These are phyloP conservation scores for Emmonsiellopsis sp. DNA, from an alignment of 2,329 filamentous ascomycete species.

Conservation along the genomic window DNA sequence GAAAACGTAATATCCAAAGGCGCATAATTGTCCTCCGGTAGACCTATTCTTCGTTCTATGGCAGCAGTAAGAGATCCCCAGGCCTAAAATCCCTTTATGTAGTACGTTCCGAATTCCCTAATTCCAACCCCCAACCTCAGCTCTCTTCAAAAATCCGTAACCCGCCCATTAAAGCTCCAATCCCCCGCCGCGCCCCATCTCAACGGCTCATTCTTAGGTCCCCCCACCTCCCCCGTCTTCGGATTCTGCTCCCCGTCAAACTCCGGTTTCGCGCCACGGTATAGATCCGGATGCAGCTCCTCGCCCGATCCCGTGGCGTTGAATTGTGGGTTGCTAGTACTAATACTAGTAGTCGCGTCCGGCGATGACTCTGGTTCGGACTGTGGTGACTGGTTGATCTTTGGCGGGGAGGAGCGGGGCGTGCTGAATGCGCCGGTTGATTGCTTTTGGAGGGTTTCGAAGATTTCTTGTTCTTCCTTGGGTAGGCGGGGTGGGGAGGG, in stretches of 20 bases:
- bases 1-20: too few species aligned
- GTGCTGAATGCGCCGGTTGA: slow-evolving; percentile 72
- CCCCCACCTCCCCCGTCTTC: slow-evolving; percentile 88
- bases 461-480: slow-evolving; percentile 79
- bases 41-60: too few species aligned
- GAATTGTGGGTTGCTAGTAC: slow-evolving; percentile 32
- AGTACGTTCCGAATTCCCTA: too few species aligned
- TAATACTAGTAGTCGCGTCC: slow-evolving; percentile 12
- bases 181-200: slow-evolving; percentile 69
- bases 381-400: slow-evolving; percentile 44
- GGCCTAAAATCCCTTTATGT: too few species aligned
- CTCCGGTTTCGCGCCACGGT: slow-evolving; percentile 73
- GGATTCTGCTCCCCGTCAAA: slow-evolving; percentile 91
- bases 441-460: slow-evolving; percentile 72
- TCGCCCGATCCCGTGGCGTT: slow-evolving; percentile 26
- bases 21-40: too few species aligned
- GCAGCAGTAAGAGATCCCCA: too few species aligned
- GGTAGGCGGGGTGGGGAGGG: slow-evolving; percentile 81
- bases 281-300: slow-evolving; percentile 60
- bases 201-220: slow-evolving; percentile 93
- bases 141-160: slow-evolving; percentile 68
- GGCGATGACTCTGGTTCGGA: slow-evolving; percentile 18
- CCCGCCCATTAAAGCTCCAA: slow-evolving; percentile 92
- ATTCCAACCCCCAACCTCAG: not conserved
- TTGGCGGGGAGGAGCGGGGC: slow-evolving; percentile 32